phyloP scores from a whole-genome alignment of 78 protist species.

The Dictyostelium discoideum region DNA sequence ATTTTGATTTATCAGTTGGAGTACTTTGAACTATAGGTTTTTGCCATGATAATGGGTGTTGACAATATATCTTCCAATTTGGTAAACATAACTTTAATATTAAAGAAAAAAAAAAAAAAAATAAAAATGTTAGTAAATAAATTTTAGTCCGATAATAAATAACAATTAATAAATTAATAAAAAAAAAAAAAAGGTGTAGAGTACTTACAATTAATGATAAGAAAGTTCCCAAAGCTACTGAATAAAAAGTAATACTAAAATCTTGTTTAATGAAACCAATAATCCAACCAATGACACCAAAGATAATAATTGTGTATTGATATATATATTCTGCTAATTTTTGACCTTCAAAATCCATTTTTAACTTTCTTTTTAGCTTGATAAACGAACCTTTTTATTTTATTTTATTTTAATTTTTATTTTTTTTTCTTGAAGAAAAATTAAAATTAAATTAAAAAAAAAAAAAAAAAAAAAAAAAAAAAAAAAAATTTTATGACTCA shows the following conservation, averaged over 20 bases:
- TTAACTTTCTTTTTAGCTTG: no score
- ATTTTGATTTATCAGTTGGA: neutral
- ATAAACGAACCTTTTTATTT: no score
- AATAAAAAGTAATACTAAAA: conserved; percentile 37
- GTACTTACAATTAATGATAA: conserved; percentile 44
- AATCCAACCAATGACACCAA: conserved; percentile 62
- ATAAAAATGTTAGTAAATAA: neutral
- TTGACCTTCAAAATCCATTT: conserved; percentile 64
- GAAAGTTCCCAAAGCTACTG: conserved; percentile 31
- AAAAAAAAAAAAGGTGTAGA: neutral
- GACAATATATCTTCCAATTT: conserved; percentile 11
- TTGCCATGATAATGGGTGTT: conserved; percentile 35
- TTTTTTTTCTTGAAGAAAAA: no score
- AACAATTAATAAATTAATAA: neutral
- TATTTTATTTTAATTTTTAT: no score
- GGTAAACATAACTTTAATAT: conserved; percentile 31
- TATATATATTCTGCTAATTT: conserved; percentile 33
- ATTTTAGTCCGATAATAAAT: neutral
- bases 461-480: no score
- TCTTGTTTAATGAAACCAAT: conserved; percentile 40
- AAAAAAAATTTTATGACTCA: no score
- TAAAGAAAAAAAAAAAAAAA: neutral
- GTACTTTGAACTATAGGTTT: neutral
- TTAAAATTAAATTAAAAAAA: no score
- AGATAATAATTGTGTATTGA: conserved; percentile 42